Percentiles rank a stretch among this genome's conserved stretches.
phyloP scores from a whole-genome alignment of 345 rosid genomes.

The Sonneratia alba region DNA sequence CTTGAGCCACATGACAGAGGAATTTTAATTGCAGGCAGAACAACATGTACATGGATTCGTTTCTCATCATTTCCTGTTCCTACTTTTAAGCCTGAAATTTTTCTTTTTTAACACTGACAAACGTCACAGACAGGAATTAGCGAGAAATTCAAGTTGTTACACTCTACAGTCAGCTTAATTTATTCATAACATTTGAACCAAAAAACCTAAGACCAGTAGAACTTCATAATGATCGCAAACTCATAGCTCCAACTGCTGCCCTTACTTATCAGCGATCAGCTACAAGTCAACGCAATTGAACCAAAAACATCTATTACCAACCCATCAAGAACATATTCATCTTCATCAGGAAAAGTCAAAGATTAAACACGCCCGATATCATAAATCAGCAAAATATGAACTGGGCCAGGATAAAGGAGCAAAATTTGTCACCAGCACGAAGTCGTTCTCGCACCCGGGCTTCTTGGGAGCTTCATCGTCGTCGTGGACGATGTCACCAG shows the following conservation, averaged over 20 bases:
- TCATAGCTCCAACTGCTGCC: not conserved
- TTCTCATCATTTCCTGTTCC: too few relatives aligned
- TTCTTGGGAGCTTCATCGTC: slow-evolving; percentile 84
- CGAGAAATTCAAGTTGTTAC: not conserved
- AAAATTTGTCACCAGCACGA: slow-evolving; percentile 59
- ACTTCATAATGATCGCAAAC: not conserved
- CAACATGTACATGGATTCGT: not conserved
- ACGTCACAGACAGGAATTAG: not conserved
- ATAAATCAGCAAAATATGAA: slow-evolving; percentile 18
- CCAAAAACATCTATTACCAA: too few relatives aligned
- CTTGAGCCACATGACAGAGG: not conserved
- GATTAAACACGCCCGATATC: slow-evolving; percentile 18
- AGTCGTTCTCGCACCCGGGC: slow-evolving; percentile 98
- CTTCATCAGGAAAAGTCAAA: not conserved
- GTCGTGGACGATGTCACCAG: slow-evolving; percentile 93
- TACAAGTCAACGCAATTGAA: not conserved
- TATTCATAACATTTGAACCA: not conserved
- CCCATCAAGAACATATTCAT: not conserved
- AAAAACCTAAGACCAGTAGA: not conserved
- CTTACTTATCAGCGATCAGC: not conserved
- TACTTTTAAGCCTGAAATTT: too few relatives aligned
- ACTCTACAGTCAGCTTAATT: not conserved
- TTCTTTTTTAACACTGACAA: not conserved
- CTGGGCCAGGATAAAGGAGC: slow-evolving; percentile 13
- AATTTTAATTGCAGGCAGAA: not conserved